These are phyloP conservation scores for Phoma herbarum DNA, from an alignment of 2,329 filamentous ascomycete species.

Conservation along the genomic window DNA sequence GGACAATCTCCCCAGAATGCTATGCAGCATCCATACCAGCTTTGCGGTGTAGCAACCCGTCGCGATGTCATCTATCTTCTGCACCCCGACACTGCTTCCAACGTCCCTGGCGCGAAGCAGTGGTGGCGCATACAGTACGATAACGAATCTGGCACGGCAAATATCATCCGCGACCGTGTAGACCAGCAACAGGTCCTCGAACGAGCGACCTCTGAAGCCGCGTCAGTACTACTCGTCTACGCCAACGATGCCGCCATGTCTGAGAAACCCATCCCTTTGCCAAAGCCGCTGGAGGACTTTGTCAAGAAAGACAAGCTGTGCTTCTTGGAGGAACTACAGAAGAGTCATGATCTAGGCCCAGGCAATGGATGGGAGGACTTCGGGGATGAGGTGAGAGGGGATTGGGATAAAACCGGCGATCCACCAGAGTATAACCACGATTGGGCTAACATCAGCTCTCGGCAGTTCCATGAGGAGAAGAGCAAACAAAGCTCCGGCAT, in stretches of 20 bases:
- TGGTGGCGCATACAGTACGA: slow-evolving; percentile 52
- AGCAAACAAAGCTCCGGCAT: slow-evolving; percentile 28
- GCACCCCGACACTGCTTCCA: slow-evolving; percentile 44
- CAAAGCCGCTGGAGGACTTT: slow-evolving; percentile 51
- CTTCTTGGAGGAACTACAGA: slow-evolving; percentile 45
- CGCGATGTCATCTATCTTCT: slow-evolving; percentile 66
- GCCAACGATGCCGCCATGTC: slow-evolving; percentile 58
- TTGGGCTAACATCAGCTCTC: slow-evolving; percentile 34
- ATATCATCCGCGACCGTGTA: slow-evolving; percentile 49
- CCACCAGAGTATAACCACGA: slow-evolving; percentile 28
- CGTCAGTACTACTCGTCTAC: slow-evolving; percentile 66
- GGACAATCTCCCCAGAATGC: slow-evolving; percentile 34
- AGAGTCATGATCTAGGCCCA: slow-evolving; percentile 15
- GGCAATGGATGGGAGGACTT: slow-evolving; percentile 26
- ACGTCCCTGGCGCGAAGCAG: slow-evolving; percentile 30
- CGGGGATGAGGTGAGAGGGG: slow-evolving; percentile 22
- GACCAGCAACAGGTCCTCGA: slow-evolving; percentile 64
- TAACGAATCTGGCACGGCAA: slow-evolving; percentile 33
- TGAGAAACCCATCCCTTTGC: slow-evolving; percentile 27
- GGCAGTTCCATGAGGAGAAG: slow-evolving; percentile 28
- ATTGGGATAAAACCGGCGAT: slow-evolving; percentile 28
- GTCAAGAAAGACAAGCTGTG: slow-evolving; percentile 59
- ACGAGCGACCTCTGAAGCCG: slow-evolving; percentile 62
- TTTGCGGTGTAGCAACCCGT: slow-evolving; percentile 67
- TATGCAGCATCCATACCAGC: slow-evolving; percentile 58